phyloP scores from a whole-genome alignment of 2,329 filamentous ascomycete species.

The Fusarium sp. region DNA sequence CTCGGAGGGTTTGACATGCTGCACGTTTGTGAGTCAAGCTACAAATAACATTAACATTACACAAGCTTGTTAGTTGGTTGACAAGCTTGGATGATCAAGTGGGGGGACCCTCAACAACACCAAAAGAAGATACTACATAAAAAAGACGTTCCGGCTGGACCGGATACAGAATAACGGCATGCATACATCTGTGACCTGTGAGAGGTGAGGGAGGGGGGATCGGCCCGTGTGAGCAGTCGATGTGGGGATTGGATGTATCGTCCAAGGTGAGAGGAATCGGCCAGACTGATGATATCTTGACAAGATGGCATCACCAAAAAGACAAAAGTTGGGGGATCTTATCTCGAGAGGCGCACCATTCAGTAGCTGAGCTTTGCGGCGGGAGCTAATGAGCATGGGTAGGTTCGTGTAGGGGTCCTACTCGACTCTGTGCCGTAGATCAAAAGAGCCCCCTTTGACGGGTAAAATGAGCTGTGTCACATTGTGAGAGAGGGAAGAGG shows the following conservation, averaged over 20 bases:
- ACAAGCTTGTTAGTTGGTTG: conserved; percentile 21
- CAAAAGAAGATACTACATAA: neutral
- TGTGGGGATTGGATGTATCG: conserved; percentile 11
- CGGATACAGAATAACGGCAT: conserved; percentile 21
- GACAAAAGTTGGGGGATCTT: conserved; percentile 28
- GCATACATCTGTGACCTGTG: too few relatives aligned
- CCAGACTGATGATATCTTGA: conserved; percentile 26
- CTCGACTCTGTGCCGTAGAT: neutral
- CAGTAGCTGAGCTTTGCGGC: conserved; percentile 7
- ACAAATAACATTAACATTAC: conserved; percentile 1
- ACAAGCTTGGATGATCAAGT: conserved; percentile 20
- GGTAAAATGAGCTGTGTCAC: conserved; percentile 6
- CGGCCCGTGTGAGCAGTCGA: conserved; percentile 36
- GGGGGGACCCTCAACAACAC: conserved; percentile 23
- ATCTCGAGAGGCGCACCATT: conserved; percentile 30
- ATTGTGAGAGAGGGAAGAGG: neutral
- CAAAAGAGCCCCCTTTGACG: neutral
- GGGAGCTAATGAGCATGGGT: conserved; percentile 16
- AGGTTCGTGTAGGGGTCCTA: conserved; percentile 7
- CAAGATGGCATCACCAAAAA: conserved; percentile 38
- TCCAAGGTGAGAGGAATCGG: neutral
- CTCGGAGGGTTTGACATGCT: neutral
- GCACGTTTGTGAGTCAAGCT: conserved; percentile 1
- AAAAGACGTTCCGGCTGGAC: conserved; percentile 24
- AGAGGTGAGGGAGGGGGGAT: conserved; percentile 20